A percentile compares a stretch with the other conserved stretches of the same genome.
These are phyloP conservation scores for Hypocrella siamensis DNA, from an alignment of 2,329 filamentous ascomycete genomes.

Conservation along the genomic window DNA sequence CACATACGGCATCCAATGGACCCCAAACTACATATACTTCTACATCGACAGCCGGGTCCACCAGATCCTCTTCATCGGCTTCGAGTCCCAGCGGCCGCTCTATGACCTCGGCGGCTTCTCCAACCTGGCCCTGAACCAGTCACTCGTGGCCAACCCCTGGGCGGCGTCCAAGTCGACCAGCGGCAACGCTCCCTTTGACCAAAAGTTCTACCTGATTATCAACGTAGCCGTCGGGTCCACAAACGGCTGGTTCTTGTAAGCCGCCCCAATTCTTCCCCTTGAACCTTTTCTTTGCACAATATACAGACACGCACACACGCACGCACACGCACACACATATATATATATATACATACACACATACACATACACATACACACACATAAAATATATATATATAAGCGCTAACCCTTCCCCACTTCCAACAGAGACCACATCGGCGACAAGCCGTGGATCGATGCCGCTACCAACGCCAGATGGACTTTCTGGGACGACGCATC, in stretches of 20 bases:
- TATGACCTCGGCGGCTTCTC: conserved; percentile 27
- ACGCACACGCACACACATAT: too few relatives aligned
- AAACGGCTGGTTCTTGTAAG: conserved; percentile 31
- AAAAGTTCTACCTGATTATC: conserved; percentile 33
- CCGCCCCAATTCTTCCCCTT: neutral
- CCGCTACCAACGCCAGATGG: conserved; percentile 18
- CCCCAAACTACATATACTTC: conserved; percentile 33
- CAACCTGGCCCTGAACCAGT: conserved; percentile 22
- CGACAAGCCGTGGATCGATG: conserved; percentile 30
- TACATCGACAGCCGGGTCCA: conserved; percentile 30
- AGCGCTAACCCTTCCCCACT: too few relatives aligned
- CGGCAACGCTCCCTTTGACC: conserved; percentile 33
- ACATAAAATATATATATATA: too few relatives aligned
- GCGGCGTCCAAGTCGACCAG: conserved; percentile 16
- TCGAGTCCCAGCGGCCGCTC: conserved; percentile 16
- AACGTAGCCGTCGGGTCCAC: conserved; percentile 33
- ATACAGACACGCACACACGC: too few relatives aligned
- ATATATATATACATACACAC: too few relatives aligned
- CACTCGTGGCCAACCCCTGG: conserved; percentile 28
- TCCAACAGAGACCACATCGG: conserved; percentile 21
- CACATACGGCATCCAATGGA: conserved; percentile 38
- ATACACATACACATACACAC: too few relatives aligned
- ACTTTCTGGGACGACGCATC: conserved; percentile 25
- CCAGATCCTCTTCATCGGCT: conserved; percentile 22
- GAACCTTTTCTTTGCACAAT: too few relatives aligned